Percentiles rank a stretch among this genome's conserved stretches.
Evolutionary conservation across 371 early-diverging fungal species (phyloP).

Genomic region (Apophysomyces ossiformis): DNA sequence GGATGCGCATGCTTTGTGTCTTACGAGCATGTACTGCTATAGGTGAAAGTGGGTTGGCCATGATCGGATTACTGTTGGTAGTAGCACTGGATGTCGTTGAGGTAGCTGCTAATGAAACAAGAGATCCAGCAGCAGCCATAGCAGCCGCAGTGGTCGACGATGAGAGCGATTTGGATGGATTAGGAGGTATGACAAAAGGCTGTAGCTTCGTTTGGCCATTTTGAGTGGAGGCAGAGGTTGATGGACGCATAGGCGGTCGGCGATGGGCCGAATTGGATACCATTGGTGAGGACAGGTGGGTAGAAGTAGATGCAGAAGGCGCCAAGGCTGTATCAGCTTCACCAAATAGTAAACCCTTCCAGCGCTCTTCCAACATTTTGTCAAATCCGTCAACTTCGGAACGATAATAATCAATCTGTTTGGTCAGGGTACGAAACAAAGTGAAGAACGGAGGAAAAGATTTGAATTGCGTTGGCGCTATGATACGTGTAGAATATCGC

Average conservation of each 20-base stretch:
- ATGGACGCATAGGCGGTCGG: conserved; percentile 12
- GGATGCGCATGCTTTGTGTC: conserved; percentile 52
- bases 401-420: conserved; percentile 73
- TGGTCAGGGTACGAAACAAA: conserved; percentile 62
- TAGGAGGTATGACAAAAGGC: conserved; percentile 5
- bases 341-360: conserved; percentile 51
- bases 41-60: conserved; percentile 41
- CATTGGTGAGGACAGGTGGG: background rate
- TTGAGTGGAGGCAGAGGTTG: background rate
- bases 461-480: conserved; percentile 50
- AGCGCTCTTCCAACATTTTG: conserved; percentile 58
- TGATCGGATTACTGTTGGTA: conserved; percentile 6
- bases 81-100: conserved; percentile 14
- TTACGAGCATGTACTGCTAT: conserved; percentile 45
- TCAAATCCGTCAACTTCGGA: conserved; percentile 60
- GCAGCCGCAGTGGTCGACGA: conserved; percentile 23
- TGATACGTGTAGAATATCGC: conserved; percentile 36
- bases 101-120: conserved; percentile 17
- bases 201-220: conserved; percentile 3
- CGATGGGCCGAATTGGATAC: conserved; percentile 1
- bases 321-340: conserved; percentile 25
- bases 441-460: conserved; percentile 70
- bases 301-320: conserved; percentile 15
- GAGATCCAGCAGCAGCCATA: conserved; percentile 23
- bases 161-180: conserved; percentile 20